Percentiles rank a stretch among this genome's conserved stretches.
These are phyloP conservation scores for Globisporangium middletonii DNA, from an alignment of 352 stramenopile genomes.

Conservation along the genomic window DNA sequence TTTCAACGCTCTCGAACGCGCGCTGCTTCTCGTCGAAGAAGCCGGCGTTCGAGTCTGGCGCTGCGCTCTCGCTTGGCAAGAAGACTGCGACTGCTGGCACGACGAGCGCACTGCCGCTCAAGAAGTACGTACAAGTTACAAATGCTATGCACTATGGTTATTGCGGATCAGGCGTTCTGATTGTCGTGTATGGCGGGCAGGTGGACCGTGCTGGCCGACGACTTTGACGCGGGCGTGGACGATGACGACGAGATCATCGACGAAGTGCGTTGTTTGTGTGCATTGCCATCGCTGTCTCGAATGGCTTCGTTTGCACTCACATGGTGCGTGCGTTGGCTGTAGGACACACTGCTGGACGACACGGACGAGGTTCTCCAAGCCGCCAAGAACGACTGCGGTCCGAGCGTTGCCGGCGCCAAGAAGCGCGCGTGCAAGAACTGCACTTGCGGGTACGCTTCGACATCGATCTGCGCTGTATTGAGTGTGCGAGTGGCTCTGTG, in stretches of 20 bases:
- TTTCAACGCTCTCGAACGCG: slow-evolving; percentile 31
- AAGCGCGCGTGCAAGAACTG: slow-evolving; percentile 95
- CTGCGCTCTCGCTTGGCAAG: slow-evolving; percentile 47
- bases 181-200: slow-evolving; percentile 10
- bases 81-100: slow-evolving; percentile 19
- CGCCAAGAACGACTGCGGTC: slow-evolving; percentile 61
- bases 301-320: background rate
- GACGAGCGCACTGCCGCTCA: slow-evolving; percentile 19
- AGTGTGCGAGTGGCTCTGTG: too few species aligned
- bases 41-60: slow-evolving; percentile 42
- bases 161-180: background rate
- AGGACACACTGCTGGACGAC: slow-evolving; percentile 77
- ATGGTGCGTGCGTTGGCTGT: too few species aligned
- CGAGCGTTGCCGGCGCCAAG: slow-evolving; percentile 80
- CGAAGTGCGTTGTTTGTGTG: slow-evolving; percentile 23
- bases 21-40: slow-evolving; percentile 62
- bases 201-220: slow-evolving; percentile 67
- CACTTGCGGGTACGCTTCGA: slow-evolving; percentile 85
- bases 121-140: slow-evolving; percentile 23
- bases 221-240: slow-evolving; percentile 29
- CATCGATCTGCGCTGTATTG: too few species aligned
- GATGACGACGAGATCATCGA: slow-evolving; percentile 77
- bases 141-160: too few species aligned
- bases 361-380: slow-evolving; percentile 76
- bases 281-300: background rate